Evolutionary conservation across 2,329 filamentous ascomycete genomes (phyloP).

Genomic region (Penicillium paneum): DNA sequence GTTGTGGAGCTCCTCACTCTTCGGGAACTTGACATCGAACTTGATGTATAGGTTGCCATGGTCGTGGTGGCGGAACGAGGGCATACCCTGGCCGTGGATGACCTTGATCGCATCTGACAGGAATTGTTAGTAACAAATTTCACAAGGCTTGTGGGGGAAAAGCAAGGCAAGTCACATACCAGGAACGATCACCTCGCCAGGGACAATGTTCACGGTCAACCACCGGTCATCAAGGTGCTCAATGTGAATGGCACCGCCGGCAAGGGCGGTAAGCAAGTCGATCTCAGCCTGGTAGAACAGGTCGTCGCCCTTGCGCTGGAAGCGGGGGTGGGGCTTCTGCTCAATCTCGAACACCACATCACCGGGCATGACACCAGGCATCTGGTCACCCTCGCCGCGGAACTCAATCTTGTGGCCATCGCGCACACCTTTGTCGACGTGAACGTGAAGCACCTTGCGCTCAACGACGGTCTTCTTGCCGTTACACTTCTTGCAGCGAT

Average conservation of each 20-base stretch:
- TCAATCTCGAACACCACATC: conserved; percentile 99
- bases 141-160: neutral
- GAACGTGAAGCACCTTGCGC: conserved; percentile 96
- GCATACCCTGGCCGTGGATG: conserved; percentile 96
- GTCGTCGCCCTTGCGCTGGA: conserved; percentile 94
- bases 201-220: conserved; percentile 87
- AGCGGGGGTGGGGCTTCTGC: conserved; percentile 95
- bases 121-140: conserved; percentile 6
- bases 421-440: conserved; percentile 91
- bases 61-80: conserved; percentile 91
- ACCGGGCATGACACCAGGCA: conserved; percentile 86
- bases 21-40: conserved; percentile 96
- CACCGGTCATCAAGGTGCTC: conserved; percentile 98
- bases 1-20: conserved; percentile 65
- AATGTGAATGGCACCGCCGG: conserved; percentile 83
- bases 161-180: conserved; percentile 57
- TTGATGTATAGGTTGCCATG: conserved; percentile 95
- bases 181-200: conserved; percentile 90
- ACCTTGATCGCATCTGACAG: conserved; percentile 79
- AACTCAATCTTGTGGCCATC: conserved; percentile 97
- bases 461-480: conserved; percentile 99
- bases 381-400: conserved; percentile 92
- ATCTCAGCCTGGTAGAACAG: conserved; percentile 94
- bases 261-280: conserved; percentile 89
- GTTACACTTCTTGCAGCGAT: conserved; percentile 92